These are phyloP conservation scores for Pisolithus albus DNA, from an alignment of 768 basidiomycete species.

Conservation along the genomic window DNA sequence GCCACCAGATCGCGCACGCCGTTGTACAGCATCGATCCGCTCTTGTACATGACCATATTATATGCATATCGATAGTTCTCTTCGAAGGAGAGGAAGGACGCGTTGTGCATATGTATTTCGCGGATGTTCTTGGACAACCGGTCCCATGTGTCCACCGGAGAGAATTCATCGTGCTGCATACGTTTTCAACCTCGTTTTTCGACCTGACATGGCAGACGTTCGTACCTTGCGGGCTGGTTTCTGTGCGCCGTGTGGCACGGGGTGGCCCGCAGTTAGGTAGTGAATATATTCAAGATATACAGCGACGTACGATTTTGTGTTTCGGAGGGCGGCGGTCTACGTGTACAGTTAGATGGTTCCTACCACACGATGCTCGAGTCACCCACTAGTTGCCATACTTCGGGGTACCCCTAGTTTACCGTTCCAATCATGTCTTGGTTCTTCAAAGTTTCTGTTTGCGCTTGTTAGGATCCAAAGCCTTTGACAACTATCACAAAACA, in stretches of 20 bases:
- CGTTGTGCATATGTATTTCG: constrained; percentile 94
- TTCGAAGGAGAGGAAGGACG: constrained; percentile 81
- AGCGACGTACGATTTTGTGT: constrained; percentile 36
- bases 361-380: background rate
- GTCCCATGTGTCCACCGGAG: constrained; percentile 80
- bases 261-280: constrained; percentile 14
- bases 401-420: constrained; percentile 4
- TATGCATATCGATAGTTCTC: constrained; percentile 93
- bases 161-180: constrained; percentile 63
- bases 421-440: constrained; percentile 9
- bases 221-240: constrained; percentile 44
- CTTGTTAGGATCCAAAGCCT: constrained; percentile 28
- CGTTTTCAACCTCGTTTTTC: constrained; percentile 3
- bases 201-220: background rate
- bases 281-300: constrained; percentile 13
- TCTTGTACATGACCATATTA: constrained; percentile 85
- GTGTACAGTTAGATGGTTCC: constrained; percentile 8
- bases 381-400: constrained; percentile 28
- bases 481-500: constrained; percentile 20
- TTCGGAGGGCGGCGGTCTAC: constrained; percentile 29
- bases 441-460: constrained; percentile 18
- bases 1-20: constrained; percentile 74
- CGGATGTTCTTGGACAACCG: constrained; percentile 78
- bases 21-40: constrained; percentile 79
- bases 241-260: constrained; percentile 16